Evolutionary conservation across 345 rosid genomes (phyloP).

Genomic region (Populus deltoides): DNA sequence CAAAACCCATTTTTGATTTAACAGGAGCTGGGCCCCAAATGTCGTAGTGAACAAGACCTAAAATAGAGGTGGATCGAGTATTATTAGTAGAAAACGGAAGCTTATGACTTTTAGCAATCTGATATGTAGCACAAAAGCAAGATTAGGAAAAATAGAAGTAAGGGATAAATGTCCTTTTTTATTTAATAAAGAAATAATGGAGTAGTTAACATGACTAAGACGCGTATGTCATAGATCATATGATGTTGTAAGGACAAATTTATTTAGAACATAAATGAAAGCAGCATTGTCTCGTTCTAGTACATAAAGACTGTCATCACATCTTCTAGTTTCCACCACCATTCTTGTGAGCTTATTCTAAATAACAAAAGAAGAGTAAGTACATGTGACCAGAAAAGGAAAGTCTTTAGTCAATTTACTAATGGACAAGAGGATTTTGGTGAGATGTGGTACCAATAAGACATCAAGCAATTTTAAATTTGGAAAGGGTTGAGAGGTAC

Average conservation of each 20-base stretch:
- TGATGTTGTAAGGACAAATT: neutral
- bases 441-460: slow-evolving; percentile 6
- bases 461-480: slow-evolving; percentile 1
- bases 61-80: neutral
- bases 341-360: neutral
- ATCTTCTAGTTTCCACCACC: neutral
- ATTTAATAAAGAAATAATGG: neutral
- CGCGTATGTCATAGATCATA: slow-evolving; percentile 1
- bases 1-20: neutral
- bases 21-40: neutral
- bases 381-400: neutral
- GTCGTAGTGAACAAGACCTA: neutral
- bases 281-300: neutral
- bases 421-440: slow-evolving; percentile 8
- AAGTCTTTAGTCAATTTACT: slow-evolving; percentile 11
- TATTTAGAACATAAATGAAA: neutral
- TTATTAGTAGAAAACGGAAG: neutral
- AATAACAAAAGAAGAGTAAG: neutral
- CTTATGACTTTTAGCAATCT: neutral
- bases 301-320: neutral
- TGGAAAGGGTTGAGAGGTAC: neutral
- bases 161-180: neutral
- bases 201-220: slow-evolving; percentile 6
- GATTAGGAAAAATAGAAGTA: neutral
- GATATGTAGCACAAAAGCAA: neutral